These are phyloP conservation scores for Collybia sordida DNA, from an alignment of 768 basidiomycete species.

Conservation along the genomic window DNA sequence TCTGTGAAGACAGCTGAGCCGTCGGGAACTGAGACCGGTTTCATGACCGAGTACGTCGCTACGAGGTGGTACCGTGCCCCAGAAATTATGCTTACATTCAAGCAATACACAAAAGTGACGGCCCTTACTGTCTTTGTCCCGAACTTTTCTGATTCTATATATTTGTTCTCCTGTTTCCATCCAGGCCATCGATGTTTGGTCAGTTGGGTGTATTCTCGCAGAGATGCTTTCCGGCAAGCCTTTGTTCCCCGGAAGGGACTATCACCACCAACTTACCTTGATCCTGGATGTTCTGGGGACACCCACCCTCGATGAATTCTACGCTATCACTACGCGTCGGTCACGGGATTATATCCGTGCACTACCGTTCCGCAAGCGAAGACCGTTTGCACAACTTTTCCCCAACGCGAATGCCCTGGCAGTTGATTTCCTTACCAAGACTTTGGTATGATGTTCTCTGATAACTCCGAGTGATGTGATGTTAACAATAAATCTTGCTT, in stretches of 20 bases:
- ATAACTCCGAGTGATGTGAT: neutral
- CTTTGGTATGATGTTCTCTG: slow-evolving; percentile 51
- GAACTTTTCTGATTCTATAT: slow-evolving; percentile 7
- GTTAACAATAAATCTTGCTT: slow-evolving; percentile 3
- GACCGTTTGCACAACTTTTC: slow-evolving; percentile 81
- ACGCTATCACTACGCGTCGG: slow-evolving; percentile 89
- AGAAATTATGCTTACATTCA: slow-evolving; percentile 99
- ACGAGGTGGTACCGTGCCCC: slow-evolving; percentile 99
- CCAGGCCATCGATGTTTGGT: slow-evolving; percentile 87
- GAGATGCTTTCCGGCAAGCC: slow-evolving; percentile 99
- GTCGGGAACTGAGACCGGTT: slow-evolving; percentile 79
- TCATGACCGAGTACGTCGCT: slow-evolving; percentile 98
- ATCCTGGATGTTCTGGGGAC: slow-evolving; percentile 98
- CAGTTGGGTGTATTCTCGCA: slow-evolving; percentile 84
- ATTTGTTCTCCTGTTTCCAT: slow-evolving; percentile 6
- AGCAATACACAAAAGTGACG: slow-evolving; percentile 89
- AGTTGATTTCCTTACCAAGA: slow-evolving; percentile 71
- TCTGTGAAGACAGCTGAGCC: slow-evolving; percentile 85
- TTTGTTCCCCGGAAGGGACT: slow-evolving; percentile 94
- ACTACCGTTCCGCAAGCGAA: slow-evolving; percentile 88
- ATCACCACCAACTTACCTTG: slow-evolving; percentile 93
- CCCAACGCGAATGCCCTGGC: slow-evolving; percentile 86
- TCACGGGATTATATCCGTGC: slow-evolving; percentile 96
- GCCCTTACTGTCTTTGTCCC: neutral
- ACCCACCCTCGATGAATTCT: slow-evolving; percentile 96